These are phyloP conservation scores for Syzygium aromaticum DNA, from an alignment of 345 rosid genomes.

Conservation along the genomic window DNA sequence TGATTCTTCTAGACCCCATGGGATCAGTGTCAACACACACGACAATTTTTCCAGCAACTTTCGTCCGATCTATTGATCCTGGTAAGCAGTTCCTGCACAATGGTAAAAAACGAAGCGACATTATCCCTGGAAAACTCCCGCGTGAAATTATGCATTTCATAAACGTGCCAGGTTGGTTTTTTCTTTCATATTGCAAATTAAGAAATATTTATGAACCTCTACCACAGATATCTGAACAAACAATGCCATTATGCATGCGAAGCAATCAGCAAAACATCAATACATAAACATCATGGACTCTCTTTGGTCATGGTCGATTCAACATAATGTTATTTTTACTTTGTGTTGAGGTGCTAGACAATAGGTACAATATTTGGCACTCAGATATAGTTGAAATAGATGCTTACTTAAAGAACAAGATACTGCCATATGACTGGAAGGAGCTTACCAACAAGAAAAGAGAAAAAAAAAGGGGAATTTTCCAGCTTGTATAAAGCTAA, in stretches of 20 bases:
- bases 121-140: neutral
- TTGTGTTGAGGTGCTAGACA: neutral
- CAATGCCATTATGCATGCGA: neutral
- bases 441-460: neutral
- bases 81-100: conserved; percentile 55
- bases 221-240: neutral
- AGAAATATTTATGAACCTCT: neutral
- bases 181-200: neutral
- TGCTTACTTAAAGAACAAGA: neutral
- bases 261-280: neutral
- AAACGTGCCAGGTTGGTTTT: neutral
- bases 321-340: neutral
- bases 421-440: neutral
- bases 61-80: conserved; percentile 50
- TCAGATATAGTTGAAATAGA: neutral
- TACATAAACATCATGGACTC: neutral
- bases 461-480: neutral
- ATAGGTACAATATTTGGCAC: neutral
- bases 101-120: neutral
- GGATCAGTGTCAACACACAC: conserved; percentile 37
- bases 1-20: conserved; percentile 19
- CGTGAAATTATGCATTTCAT: neutral
- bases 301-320: neutral
- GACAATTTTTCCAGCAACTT: conserved; percentile 53
- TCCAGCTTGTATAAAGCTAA: neutral